Conservation (phyloP, 139 green algal genomes). For the Prasinococcaceae sp. region DNA sequence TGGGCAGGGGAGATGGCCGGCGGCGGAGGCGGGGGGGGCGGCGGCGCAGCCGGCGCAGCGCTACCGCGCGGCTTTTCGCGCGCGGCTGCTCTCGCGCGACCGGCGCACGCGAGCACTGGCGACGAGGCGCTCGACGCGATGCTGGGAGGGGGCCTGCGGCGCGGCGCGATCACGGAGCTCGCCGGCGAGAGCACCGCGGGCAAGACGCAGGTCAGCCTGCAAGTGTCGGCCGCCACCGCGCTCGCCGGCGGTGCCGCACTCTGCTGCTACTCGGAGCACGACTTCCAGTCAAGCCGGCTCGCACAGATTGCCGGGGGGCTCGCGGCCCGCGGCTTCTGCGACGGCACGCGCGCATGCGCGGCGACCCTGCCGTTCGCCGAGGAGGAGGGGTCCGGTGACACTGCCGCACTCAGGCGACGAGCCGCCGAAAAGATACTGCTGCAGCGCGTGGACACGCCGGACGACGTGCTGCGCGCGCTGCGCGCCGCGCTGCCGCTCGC, state of each 20-base stretch:
- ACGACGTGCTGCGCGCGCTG: constrained; percentile 35
- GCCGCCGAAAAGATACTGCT: constrained; percentile 31
- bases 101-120: too few species aligned
- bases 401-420: neutral
- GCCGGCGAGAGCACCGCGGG: constrained; percentile 36
- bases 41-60: too few species aligned
- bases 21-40: too few species aligned
- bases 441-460: constrained; percentile 23
- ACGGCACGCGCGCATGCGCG: too few species aligned
- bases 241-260: constrained; percentile 26
- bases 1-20: too few species aligned
- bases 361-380: too few species aligned
- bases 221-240: constrained; percentile 30
- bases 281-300: constrained; percentile 10
- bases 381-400: neutral
- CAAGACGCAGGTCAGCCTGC: constrained; percentile 50
- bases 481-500: too few species aligned
- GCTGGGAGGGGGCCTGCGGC: constrained; percentile 7
- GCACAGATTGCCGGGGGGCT: neutral
- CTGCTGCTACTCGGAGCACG: constrained; percentile 50
- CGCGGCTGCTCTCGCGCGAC: too few species aligned
- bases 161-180: constrained; percentile 6
- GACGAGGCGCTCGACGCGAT: constrained; percentile 12
- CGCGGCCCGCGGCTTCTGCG: too few species aligned
- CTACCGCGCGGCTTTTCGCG: too few species aligned